Evolutionary conservation across 768 basidiomycete species (phyloP), one percentile per base, ranked within the genome.

Genomic region (Cystobasidium onofrii): DNA sequence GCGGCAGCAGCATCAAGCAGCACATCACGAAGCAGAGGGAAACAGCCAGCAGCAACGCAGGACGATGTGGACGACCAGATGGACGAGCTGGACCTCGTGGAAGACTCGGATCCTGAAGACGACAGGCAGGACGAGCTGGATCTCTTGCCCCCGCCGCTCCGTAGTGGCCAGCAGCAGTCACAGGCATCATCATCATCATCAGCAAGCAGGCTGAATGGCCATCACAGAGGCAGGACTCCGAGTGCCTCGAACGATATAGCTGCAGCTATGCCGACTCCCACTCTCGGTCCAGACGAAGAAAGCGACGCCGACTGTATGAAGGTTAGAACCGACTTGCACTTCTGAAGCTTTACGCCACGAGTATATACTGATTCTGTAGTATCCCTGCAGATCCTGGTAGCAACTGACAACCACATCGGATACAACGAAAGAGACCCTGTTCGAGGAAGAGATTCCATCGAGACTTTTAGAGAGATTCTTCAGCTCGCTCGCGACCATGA

Each of bases 341-440:
- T n/a, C n/a, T n/a, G n/a, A n/a, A n/a, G n/a, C 18, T 18, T 23
- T 66, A 17, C 39, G 65, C 29, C 39, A 50, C 65, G 43, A 43
- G 43, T 73, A 23, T 67, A 29, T 23, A 41, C 50, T 73, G 36
- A 43, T 18, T n/a, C 23, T 65, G 12, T 17, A 23, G 9, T 27
- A 27, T 36, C 6, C 57, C 7, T 31, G 23, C 63, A 73, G 77
- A 76, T 76, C 52, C 34, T 77, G 25, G 46, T 76, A 36, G 76
- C 79, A 27, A 79, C 79, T 0, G 79, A 79, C 75, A 79, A 78
- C 70, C 79, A 79, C 75, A 78, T 99, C 75, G 96, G 96, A 0
- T 96, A 91, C 82, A 85, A 89, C 75, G 95, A 98, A 82, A 86
- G 92, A 75, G 96, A 99, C 80, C 94, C 96, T 0, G 85, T 97